These are phyloP conservation scores for Sarocladium oryzae DNA, from an alignment of 2,329 filamentous ascomycete species.

Conservation along the genomic window DNA sequence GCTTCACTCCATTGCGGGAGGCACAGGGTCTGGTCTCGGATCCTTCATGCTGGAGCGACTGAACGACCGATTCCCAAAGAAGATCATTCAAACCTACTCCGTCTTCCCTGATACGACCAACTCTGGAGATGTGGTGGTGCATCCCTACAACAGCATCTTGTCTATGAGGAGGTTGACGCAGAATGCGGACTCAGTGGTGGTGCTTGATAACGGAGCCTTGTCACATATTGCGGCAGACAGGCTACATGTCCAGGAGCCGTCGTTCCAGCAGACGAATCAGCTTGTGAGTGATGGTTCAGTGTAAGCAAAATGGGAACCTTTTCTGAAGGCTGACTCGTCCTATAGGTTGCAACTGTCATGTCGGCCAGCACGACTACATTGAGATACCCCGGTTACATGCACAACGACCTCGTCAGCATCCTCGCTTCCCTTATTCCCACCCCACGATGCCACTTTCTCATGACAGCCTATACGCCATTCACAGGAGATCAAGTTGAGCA, in stretches of 20 bases:
- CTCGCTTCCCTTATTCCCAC: slow-evolving; percentile 93
- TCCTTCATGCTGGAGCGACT: slow-evolving; percentile 91
- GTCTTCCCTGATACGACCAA: slow-evolving; percentile 94
- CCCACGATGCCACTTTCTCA: slow-evolving; percentile 93
- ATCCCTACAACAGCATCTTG: slow-evolving; percentile 95
- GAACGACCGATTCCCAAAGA: slow-evolving; percentile 97
- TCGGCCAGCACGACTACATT: slow-evolving; percentile 95
- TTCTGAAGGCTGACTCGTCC: slow-evolving; percentile 10
- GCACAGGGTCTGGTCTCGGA: slow-evolving; percentile 91
- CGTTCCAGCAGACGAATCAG: slow-evolving; percentile 96
- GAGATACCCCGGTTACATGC: slow-evolving; percentile 98
- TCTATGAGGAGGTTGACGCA: slow-evolving; percentile 87
- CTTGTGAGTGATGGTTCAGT: slow-evolving; percentile 47
- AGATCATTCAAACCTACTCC: slow-evolving; percentile 97
- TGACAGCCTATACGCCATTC: slow-evolving; percentile 97
- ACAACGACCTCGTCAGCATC: slow-evolving; percentile 97
- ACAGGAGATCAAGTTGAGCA: slow-evolving; percentile 94
- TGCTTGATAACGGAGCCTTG: slow-evolving; percentile 90
- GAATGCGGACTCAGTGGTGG: slow-evolving; percentile 95
- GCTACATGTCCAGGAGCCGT: slow-evolving; percentile 89
- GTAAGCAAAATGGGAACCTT: neutral
- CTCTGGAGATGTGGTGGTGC: slow-evolving; percentile 85
- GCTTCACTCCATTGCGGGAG: slow-evolving; percentile 94
- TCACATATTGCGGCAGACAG: slow-evolving; percentile 91
- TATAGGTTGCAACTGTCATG: slow-evolving; percentile 90